Conservation (phyloP, 306 rosid species). For the Malus fusca region DNA sequence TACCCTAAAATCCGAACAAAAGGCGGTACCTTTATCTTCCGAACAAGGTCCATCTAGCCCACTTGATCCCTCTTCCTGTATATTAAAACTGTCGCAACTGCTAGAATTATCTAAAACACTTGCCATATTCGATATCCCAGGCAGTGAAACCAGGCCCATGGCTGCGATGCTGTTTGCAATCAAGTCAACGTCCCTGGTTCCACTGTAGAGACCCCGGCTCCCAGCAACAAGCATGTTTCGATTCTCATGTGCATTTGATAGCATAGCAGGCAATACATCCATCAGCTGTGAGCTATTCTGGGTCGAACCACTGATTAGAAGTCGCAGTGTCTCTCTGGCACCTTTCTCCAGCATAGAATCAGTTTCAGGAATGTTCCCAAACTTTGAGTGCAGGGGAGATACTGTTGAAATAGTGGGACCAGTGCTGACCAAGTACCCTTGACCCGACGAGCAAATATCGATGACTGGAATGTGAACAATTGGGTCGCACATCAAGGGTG, state of each 20-base stretch:
- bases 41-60: constrained; percentile 34
- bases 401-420: constrained; percentile 76
- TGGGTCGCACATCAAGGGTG: constrained; percentile 88
- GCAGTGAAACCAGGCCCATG: constrained; percentile 65
- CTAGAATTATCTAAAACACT: constrained; percentile 15
- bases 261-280: constrained; percentile 60
- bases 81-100: constrained; percentile 15
- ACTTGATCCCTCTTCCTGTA: constrained; percentile 25
- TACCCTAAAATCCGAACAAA: constrained; percentile 31
- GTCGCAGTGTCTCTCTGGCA: constrained; percentile 85
- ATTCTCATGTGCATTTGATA: constrained; percentile 46
- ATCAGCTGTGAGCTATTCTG: constrained; percentile 52
- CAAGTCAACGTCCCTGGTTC: constrained; percentile 58
- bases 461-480: constrained; percentile 88
- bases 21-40: constrained; percentile 24
- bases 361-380: constrained; percentile 55
- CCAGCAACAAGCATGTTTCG: constrained; percentile 57
- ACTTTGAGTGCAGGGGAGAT: constrained; percentile 61
- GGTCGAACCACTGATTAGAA: constrained; percentile 71
- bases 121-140: constrained; percentile 44
- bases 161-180: constrained; percentile 82
- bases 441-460: constrained; percentile 88
- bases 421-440: constrained; percentile 85
- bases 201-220: constrained; percentile 71
- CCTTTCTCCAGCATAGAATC: constrained; percentile 78